Base-by-base conservation (phyloP, 2,329 filamentous ascomycete genomes). In the Alternaria triticimaculans region DNA sequence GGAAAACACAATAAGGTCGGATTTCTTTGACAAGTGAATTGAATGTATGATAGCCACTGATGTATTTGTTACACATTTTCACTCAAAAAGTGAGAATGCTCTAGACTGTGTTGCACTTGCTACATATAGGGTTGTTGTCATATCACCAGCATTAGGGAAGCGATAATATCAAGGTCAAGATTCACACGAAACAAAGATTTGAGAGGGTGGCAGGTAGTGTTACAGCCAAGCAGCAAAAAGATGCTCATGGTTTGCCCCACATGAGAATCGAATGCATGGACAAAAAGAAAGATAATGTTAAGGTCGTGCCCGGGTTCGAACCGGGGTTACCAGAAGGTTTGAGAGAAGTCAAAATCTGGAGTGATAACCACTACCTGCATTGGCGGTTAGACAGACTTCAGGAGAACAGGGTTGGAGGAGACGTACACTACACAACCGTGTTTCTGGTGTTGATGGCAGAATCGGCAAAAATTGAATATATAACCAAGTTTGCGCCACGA, bases 301-400 rank as follows among this genome's bases (percentile, higher is more conserved):
- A 60, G 60, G 60, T 62, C 60, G 54, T 15, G 46, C 60, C 60
- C 60, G 55, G 60, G 55, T 56, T 62, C 54, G 55, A 63, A 63
- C 61, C 57, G 61, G 61, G 61, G 61, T 63, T 63, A 60, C 61
- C 61, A 60, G 61, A 63, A 63, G 2, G 15, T 56, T 60, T 50
- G 48, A 41, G 6, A 45, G 11, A 41, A 56, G 50, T 63, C 61
- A 63, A 63, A 63, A 63, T 63, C 61, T 60, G 61, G 61, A 63
- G 61, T 63, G 61, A 63, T 63, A 63, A 63, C 61, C 61, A 63
- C 61, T 63, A 55, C 53, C 55, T 57, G 55, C 20, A 49, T 49
- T 55, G 41, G 55, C 43, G 44, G 55, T 57, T 57, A 57, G 55
- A 57, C 55, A 18, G 55, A 57, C 44, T 48, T 57, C 55, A 6